Percentiles rank a stretch among this genome's conserved stretches.
phyloP scores from a whole-genome alignment of 306 rosid genomes.

The Vicia faba region DNA sequence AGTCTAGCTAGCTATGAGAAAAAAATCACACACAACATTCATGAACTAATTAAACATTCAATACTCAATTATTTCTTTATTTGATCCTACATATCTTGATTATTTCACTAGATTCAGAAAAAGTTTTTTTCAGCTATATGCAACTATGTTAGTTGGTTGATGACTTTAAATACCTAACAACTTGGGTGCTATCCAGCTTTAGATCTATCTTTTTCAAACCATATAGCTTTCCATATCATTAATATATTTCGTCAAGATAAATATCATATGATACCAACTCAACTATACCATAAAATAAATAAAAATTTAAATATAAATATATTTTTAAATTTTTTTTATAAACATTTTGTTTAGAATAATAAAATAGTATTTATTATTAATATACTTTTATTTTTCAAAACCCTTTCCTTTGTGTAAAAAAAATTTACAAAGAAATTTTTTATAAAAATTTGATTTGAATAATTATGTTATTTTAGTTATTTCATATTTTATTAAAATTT shows the following conservation, averaged over 20 bases:
- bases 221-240: background rate
- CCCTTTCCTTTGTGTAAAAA: too few relatives aligned
- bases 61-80: background rate
- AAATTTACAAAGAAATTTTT: too few relatives aligned
- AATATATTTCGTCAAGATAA: conserved; percentile 9
- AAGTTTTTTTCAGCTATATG: background rate
- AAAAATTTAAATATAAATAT: too few relatives aligned
- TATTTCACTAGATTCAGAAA: conserved; percentile 15
- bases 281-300: too few relatives aligned
- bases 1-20: conserved; percentile 20
- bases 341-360: too few relatives aligned
- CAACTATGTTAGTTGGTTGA: conserved; percentile 30
- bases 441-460: too few relatives aligned
- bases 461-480: too few relatives aligned
- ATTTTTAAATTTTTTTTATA: too few relatives aligned
- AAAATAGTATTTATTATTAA: too few relatives aligned
- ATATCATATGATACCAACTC: conserved; percentile 10
- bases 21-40: conserved; percentile 29
- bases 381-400: too few relatives aligned
- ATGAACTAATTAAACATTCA: background rate
- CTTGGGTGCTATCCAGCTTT: conserved; percentile 19
- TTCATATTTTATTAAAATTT: too few relatives aligned
- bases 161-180: conserved; percentile 24
- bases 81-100: conserved; percentile 21
- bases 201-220: conserved; percentile 26